Evolutionary conservation across 2,329 filamentous ascomycete species (phyloP).

Genomic region (Colletotrichum melonis): DNA sequence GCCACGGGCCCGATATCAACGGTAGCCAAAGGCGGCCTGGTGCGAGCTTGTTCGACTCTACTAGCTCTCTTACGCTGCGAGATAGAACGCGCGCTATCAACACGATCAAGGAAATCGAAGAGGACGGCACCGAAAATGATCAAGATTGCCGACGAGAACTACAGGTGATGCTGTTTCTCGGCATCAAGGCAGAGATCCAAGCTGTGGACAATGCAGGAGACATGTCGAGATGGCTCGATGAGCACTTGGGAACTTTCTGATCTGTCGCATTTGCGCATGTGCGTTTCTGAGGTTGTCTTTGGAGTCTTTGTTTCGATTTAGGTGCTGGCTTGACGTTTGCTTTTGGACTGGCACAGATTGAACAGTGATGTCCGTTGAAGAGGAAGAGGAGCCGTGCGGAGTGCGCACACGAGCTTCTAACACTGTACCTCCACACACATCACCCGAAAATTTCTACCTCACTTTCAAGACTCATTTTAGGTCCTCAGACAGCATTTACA

Average conservation of each 20-base stretch:
- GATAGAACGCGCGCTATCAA: conserved; percentile 70
- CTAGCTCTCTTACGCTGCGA: conserved; percentile 55
- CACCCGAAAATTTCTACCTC: conserved; percentile 35
- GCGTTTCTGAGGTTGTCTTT: too few relatives aligned
- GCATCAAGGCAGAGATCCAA: conserved; percentile 83
- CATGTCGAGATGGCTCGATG: conserved; percentile 62
- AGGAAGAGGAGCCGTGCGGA: conserved; percentile 18
- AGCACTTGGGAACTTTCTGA: conserved; percentile 43
- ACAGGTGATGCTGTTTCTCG: conserved; percentile 79
- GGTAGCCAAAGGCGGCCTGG: not conserved
- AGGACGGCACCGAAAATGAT: conserved; percentile 43
- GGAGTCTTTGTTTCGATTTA: not conserved
- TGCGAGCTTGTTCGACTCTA: not conserved
- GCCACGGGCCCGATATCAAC: not conserved
- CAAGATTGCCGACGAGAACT: conserved; percentile 65
- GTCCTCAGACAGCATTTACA: conserved; percentile 1
- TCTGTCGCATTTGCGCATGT: fast-evolving
- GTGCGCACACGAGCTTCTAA: not conserved
- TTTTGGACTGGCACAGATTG: not conserved
- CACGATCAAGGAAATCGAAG: conserved; percentile 58
- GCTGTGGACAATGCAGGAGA: conserved; percentile 69
- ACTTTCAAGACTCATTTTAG: conserved; percentile 9
- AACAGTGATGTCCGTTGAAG: not conserved
- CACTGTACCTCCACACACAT: conserved; percentile 35
- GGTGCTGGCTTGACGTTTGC: not conserved